These are phyloP conservation scores for Suillus spraguei DNA, from an alignment of 768 basidiomycete species.

Conservation along the genomic window DNA sequence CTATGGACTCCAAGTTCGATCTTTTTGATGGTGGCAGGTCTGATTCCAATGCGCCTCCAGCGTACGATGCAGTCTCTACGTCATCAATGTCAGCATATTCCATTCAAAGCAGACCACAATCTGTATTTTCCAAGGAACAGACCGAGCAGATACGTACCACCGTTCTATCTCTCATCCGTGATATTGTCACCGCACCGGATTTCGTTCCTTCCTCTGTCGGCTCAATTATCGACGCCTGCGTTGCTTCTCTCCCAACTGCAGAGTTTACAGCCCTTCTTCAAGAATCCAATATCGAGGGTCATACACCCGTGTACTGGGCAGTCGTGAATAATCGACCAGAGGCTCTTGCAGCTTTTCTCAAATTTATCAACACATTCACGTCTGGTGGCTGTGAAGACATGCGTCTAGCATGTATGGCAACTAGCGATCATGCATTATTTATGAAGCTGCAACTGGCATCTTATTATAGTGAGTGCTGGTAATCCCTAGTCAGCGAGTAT, in stretches of 20 bases:
- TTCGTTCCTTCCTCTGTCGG: not conserved
- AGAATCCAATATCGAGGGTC: not conserved
- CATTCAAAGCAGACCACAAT: not conserved
- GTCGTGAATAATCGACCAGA: not conserved
- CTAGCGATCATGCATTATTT: not conserved
- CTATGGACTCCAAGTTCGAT: not conserved
- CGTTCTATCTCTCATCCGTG: slow-evolving; percentile 7
- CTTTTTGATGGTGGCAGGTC: not conserved
- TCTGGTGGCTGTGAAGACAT: not conserved
- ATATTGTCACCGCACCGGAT: not conserved
- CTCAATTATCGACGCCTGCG: not conserved
- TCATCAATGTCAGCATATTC: not conserved
- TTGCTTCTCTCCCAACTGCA: not conserved
- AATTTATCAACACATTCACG: not conserved
- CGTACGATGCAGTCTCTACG: not conserved
- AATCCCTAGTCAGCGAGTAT: not conserved
- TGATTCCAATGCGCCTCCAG: not conserved
- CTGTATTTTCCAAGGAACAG: not conserved
- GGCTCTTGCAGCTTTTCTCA: not conserved
- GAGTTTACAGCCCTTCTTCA: not conserved
- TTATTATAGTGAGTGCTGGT: not conserved
- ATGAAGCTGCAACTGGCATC: not conserved
- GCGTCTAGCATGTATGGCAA: slow-evolving; percentile 1
- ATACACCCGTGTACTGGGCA: slow-evolving; percentile 2
- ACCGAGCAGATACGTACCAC: not conserved